A percentile compares a stretch with the other conserved stretches of the same genome.
phyloP scores from a whole-genome alignment of 768 basidiomycete species.

The Termitomyces sp. region DNA sequence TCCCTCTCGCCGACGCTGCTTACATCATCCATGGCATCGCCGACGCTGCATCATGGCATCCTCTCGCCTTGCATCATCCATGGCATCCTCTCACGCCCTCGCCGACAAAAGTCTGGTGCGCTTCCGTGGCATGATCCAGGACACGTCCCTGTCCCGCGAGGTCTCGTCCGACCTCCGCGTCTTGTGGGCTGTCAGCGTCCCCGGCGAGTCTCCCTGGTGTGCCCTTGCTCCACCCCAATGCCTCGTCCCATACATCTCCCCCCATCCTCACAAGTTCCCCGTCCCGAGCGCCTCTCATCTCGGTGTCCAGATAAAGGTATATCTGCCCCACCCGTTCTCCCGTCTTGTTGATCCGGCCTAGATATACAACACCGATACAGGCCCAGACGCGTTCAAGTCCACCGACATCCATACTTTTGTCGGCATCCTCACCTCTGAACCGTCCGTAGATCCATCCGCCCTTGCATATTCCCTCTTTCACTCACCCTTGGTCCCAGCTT shows the following conservation, averaged over 20 bases:
- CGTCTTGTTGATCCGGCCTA: conserved; percentile 19
- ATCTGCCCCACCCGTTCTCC: conserved; percentile 1
- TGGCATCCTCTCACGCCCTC: too few relatives aligned
- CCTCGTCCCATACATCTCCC: conserved; percentile 6
- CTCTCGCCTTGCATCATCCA: too few relatives aligned
- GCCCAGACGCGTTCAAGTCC: conserved; percentile 45
- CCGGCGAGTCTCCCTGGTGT: conserved; percentile 64
- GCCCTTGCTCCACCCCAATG: conserved; percentile 11
- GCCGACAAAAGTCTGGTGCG: conserved; percentile 62
- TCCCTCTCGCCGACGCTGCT: conserved; percentile 47
- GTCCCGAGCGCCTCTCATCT: conserved; percentile 48
- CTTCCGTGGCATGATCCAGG: conserved; percentile 80
- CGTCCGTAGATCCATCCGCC: conserved; percentile 44
- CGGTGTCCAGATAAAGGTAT: conserved; percentile 73
- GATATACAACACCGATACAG: conserved; percentile 52
- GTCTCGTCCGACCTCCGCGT: conserved; percentile 59
- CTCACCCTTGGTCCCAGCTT: conserved; percentile 25
- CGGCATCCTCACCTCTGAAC: conserved; percentile 66
- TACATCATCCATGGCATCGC: too few relatives aligned
- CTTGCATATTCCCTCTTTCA: neutral
- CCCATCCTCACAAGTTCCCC: conserved; percentile 63
- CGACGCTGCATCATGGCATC: too few relatives aligned
- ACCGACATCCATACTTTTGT: conserved; percentile 68
- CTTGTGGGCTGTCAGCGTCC: conserved; percentile 74
- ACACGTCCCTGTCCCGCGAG: conserved; percentile 70